Conservation (phyloP, 1,139 yeast species). For the Zygoascus sp. region DNA sequence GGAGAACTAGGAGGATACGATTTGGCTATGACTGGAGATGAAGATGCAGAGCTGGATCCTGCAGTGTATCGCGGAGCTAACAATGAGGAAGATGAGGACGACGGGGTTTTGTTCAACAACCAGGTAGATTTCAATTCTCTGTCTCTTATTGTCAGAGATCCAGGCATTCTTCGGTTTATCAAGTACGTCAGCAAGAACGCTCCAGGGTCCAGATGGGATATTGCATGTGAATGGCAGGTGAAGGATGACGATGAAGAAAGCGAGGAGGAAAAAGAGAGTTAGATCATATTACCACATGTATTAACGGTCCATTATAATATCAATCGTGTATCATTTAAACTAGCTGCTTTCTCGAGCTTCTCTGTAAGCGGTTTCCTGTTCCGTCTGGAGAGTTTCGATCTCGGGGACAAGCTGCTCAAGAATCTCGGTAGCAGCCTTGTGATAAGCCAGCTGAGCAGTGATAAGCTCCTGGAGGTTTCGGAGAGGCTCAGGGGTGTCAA, state of each 20-base stretch:
- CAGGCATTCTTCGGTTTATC: conserved; percentile 78
- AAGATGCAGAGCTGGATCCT: conserved; percentile 28
- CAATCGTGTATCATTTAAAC: not conserved
- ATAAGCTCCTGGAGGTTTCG: conserved; percentile 65
- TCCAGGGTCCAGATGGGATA: conserved; percentile 90
- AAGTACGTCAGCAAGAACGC: conserved; percentile 89
- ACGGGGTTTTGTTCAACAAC: conserved; percentile 72
- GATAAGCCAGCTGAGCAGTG: conserved; percentile 79
- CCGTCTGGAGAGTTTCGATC: conserved; percentile 58
- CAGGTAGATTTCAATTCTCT: conserved; percentile 84
- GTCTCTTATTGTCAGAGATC: conserved; percentile 74
- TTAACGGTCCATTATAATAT: not conserved
- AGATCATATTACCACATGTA: conserved; percentile 1
- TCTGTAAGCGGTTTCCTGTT: conserved; percentile 41
- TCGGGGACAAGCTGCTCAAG: conserved; percentile 64
- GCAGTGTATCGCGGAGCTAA: conserved; percentile 34
- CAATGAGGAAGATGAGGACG: conserved; percentile 59
- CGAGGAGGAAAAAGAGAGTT: conserved; percentile 22
- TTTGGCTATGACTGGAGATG: conserved; percentile 52
- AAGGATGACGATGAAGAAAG: conserved; percentile 34
- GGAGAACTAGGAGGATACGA: conserved; percentile 96
- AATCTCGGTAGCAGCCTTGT: conserved; percentile 68
- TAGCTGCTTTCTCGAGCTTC: conserved; percentile 29
- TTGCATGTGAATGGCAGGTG: conserved; percentile 75
- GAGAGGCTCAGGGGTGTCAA: conserved; percentile 68